Percentiles rank a stretch among this genome's conserved stretches.
Evolutionary conservation across 352 stramenopile genomes (phyloP).

Genomic region (Phytophthora rubi): DNA sequence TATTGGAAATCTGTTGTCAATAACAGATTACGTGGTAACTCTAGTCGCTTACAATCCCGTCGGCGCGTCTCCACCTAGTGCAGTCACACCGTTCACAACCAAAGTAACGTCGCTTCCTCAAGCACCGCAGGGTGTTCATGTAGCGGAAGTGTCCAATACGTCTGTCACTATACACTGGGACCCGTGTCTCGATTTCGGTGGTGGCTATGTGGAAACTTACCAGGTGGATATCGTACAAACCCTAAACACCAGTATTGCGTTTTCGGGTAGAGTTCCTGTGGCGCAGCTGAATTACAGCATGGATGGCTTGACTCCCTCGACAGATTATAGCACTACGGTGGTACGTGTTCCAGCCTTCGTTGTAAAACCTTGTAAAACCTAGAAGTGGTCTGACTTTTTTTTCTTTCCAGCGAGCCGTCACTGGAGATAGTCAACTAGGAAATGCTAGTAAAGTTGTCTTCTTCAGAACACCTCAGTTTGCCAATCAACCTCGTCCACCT

Average conservation of each 20-base stretch:
- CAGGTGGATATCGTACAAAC: constrained; percentile 30
- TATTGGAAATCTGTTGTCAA: constrained; percentile 43
- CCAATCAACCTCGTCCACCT: constrained; percentile 50
- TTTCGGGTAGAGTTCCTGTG: constrained; percentile 21
- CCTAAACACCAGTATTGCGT: constrained; percentile 1
- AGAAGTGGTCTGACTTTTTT: neutral
- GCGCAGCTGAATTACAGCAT: constrained; percentile 32
- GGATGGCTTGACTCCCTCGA: constrained; percentile 23
- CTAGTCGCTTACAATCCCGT: constrained; percentile 47
- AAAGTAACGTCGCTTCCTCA: constrained; percentile 32
- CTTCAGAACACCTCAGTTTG: constrained; percentile 43
- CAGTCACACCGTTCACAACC: constrained; percentile 30
- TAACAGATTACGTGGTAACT: constrained; percentile 52
- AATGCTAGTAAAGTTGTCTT: constrained; percentile 44
- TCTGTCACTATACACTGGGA: constrained; percentile 45
- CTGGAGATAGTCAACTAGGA: constrained; percentile 33
- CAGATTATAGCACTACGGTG: constrained; percentile 52
- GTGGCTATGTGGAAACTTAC: constrained; percentile 51
- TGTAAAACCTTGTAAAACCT: neutral
- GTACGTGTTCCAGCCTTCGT: constrained; percentile 35
- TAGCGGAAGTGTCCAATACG: constrained; percentile 24
- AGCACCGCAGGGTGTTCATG: constrained; percentile 36
- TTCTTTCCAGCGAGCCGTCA: constrained; percentile 38
- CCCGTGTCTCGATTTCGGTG: constrained; percentile 51
- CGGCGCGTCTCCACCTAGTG: constrained; percentile 41